These are phyloP conservation scores for Neonectria faginata DNA, from an alignment of 2,329 filamentous ascomycete genomes.

Conservation along the genomic window DNA sequence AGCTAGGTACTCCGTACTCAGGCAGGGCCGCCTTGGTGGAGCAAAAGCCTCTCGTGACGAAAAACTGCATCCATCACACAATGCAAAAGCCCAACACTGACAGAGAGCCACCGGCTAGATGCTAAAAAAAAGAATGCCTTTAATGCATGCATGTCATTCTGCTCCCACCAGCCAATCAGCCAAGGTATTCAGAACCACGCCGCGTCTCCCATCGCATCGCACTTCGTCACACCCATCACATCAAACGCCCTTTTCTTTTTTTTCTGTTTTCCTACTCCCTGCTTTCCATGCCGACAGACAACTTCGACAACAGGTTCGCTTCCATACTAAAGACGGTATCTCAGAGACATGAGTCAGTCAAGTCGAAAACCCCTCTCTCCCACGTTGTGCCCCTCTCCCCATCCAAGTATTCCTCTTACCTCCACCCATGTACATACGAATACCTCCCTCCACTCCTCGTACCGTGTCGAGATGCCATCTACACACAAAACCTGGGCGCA, in stretches of 20 bases:
- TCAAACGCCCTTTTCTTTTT: neutral
- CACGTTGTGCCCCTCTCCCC: neutral
- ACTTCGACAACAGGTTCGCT: neutral
- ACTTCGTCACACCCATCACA: neutral
- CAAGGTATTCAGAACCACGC: neutral
- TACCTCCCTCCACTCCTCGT: neutral
- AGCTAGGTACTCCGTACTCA: neutral
- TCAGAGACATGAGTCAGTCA: no score
- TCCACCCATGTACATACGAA: no score
- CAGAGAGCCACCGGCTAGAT: neutral
- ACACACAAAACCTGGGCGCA: neutral
- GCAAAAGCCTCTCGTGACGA: neutral
- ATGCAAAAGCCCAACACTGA: no score
- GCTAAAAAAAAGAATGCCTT: neutral
- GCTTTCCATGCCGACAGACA: neutral
- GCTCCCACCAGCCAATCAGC: neutral
- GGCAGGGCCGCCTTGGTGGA: neutral
- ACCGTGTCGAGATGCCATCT: no score
- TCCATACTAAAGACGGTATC: neutral
- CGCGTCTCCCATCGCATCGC: neutral
- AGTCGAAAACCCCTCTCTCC: neutral
- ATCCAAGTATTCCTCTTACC: no score
- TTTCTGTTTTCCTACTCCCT: neutral
- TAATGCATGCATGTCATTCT: constrained; percentile 7
- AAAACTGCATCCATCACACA: neutral